Evolutionary conservation across 805 yeast species (phyloP).

Genomic region (Saccharomycopsis sp.): DNA sequence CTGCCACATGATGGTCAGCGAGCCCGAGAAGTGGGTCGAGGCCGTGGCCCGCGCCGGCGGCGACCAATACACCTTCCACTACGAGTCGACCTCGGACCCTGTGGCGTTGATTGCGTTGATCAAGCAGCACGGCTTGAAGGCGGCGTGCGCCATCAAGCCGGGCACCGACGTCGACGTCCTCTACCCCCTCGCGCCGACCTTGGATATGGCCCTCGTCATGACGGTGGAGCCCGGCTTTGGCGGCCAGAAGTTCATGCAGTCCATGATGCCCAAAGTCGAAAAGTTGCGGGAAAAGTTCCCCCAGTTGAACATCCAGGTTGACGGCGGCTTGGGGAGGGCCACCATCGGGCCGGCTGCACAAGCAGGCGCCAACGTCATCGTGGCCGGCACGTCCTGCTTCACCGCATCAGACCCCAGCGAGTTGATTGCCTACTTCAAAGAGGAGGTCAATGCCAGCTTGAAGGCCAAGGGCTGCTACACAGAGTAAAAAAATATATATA

Average conservation of each 20-base stretch:
- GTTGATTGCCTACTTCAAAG: slow-evolving; percentile 62
- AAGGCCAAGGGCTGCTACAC: slow-evolving; percentile 36
- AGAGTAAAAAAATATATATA: no score
- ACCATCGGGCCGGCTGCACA: slow-evolving; percentile 84
- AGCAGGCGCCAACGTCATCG: slow-evolving; percentile 97
- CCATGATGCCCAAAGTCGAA: slow-evolving; percentile 94
- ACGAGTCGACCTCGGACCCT: slow-evolving; percentile 83
- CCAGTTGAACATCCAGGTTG: slow-evolving; percentile 82
- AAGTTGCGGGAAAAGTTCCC: slow-evolving; percentile 67
- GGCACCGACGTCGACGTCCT: slow-evolving; percentile 81
- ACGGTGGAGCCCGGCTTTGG: slow-evolving; percentile 99
- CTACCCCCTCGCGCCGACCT: slow-evolving; percentile 59
- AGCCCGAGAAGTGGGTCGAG: slow-evolving; percentile 89
- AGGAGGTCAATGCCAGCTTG: slow-evolving; percentile 45
- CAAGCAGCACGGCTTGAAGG: slow-evolving; percentile 75
- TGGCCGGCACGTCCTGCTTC: slow-evolving; percentile 94
- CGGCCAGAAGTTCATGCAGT: slow-evolving; percentile 91
- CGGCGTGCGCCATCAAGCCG: slow-evolving; percentile 92
- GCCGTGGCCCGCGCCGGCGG: slow-evolving; percentile 92
- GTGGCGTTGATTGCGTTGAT: slow-evolving; percentile 64
- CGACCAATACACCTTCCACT: slow-evolving; percentile 92
- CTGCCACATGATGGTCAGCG: slow-evolving; percentile 96
- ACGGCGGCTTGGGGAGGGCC: slow-evolving; percentile 87
- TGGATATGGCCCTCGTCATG: slow-evolving; percentile 96
- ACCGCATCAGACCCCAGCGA: slow-evolving; percentile 71